Base-by-base conservation (phyloP, 2,329 filamentous ascomycete genomes). In the Trichoderma arundinaceum region DNA sequence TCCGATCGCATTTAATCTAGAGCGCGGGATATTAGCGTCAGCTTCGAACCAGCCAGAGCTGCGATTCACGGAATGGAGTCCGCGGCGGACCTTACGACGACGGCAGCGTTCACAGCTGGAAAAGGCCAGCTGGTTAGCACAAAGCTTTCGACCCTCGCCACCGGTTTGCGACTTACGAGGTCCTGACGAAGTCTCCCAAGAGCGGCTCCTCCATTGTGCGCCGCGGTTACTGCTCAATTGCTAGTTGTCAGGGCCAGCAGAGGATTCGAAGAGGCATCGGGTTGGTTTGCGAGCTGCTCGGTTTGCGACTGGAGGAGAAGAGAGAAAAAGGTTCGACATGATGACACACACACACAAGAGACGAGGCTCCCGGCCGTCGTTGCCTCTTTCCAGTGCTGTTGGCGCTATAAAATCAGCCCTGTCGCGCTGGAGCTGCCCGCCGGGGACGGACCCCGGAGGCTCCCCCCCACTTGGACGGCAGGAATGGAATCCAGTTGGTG, bases 1-100 rank as follows among this genome's bases (percentile, higher is more conserved):
- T 78, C 3, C 83, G 80, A 70, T 85, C 81, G 71, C 84, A 86
- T 75, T 84, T 86, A 43, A 86, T 81, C 77, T 85, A 54, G 9
- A 13, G 58, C 7, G 56, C 8, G 2, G 33, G 9, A 39, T 8
- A 28, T 7, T 17, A 33, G 22, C 15, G 28, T 32, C 39, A 78
- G 68, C 77, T 77, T 63, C 49, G 22, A n/a, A 1, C 41, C 17
- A 7, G 8, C 12, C 22, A 33, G 22, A 54, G 6, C 5, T 28
- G 8, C 6, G 2, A 7, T 44, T 22, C 13, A 13, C 13, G 3
- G n/a, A 15, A 44, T n/a, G 13, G n/a, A 17, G 2, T 9, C n/a
- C 19, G 8, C 4, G 15, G 10, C 71, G 53, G 52, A 81, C 80
- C 75, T 81, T 81, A 64, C 79, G 75, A 41, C 77, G 75, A 60